Conservation (phyloP, 768 basidiomycete genomes). For the Coprinopsis sp. region DNA sequence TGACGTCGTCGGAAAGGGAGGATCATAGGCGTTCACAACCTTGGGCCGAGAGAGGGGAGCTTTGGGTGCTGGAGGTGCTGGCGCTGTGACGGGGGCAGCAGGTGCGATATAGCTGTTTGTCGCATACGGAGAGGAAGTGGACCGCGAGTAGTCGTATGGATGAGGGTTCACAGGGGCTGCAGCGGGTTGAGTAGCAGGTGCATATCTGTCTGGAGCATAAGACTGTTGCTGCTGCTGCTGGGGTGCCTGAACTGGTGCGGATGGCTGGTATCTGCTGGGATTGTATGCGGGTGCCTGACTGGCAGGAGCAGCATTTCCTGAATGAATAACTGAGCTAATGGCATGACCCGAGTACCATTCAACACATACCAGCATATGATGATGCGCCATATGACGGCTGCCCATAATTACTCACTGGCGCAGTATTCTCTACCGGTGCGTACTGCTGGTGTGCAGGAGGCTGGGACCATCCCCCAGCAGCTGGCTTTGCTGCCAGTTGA, state of each 20-base stretch:
- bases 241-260: conserved; percentile 5
- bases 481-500: too few relatives aligned
- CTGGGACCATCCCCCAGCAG: too few relatives aligned
- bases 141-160: conserved; percentile 17
- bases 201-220: conserved; percentile 4
- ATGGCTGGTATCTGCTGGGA: conserved; percentile 6
- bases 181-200: conserved; percentile 1
- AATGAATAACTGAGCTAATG: not conserved
- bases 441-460: not conserved
- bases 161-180: conserved; percentile 1
- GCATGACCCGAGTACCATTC: too few relatives aligned
- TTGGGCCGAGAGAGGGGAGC: conserved; percentile 57
- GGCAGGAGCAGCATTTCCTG: conserved; percentile 9
- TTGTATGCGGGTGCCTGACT: not conserved
- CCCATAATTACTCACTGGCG: too few relatives aligned
- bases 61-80: conserved; percentile 22
- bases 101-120: conserved; percentile 25
- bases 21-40: conserved; percentile 70
- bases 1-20: conserved; percentile 53
- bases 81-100: conserved; percentile 13
- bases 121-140: conserved; percentile 18
- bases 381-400: not conserved
- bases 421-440: not conserved
- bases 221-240: not conserved
- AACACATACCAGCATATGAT: not conserved